phyloP scores from a whole-genome alignment of 495 filamentous ascomycete genomes.

The Sphaerosporella brunnea region DNA sequence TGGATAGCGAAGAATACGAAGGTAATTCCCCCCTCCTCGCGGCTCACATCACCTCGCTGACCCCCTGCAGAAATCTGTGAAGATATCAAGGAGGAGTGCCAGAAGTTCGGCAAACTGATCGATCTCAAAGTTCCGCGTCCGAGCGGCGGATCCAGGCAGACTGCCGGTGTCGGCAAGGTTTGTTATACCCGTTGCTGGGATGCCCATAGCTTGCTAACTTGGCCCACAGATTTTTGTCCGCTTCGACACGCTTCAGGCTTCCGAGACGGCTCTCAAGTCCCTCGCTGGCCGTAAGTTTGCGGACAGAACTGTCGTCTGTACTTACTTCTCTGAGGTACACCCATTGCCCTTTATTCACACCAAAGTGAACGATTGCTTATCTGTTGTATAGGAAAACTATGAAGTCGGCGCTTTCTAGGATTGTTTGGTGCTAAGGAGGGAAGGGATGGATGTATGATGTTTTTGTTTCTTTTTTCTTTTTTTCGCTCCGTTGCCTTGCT shows the following conservation, averaged over 20 bases:
- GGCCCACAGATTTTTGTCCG: slow-evolving; percentile 61
- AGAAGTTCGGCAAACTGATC: slow-evolving; percentile 68
- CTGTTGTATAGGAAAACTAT: slow-evolving; percentile 20
- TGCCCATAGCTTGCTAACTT: background rate
- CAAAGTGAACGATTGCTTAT: background rate
- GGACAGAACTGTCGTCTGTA: slow-evolving; percentile 86
- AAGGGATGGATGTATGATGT: background rate
- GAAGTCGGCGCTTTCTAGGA: slow-evolving; percentile 25
- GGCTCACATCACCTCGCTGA: background rate
- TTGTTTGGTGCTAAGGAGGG: background rate
- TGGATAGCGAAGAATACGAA: slow-evolving; percentile 86
- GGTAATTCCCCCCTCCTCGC: slow-evolving; percentile 34
- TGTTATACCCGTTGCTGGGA: background rate
- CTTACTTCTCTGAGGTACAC: slow-evolving; percentile 74
- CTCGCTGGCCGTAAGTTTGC: slow-evolving; percentile 89
- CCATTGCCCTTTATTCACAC: background rate
- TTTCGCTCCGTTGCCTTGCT: background rate
- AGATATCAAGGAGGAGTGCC: slow-evolving; percentile 78
- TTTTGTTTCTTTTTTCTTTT: background rate
- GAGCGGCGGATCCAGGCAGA: slow-evolving; percentile 57
- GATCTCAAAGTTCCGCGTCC: slow-evolving; percentile 85
- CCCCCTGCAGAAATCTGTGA: slow-evolving; percentile 63
- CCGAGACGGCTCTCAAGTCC: slow-evolving; percentile 66
- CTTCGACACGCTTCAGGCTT: slow-evolving; percentile 58
- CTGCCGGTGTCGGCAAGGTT: slow-evolving; percentile 72